These are phyloP conservation scores for Phytophthora foliorum DNA, from an alignment of 352 stramenopile genomes.

Conservation along the genomic window DNA sequence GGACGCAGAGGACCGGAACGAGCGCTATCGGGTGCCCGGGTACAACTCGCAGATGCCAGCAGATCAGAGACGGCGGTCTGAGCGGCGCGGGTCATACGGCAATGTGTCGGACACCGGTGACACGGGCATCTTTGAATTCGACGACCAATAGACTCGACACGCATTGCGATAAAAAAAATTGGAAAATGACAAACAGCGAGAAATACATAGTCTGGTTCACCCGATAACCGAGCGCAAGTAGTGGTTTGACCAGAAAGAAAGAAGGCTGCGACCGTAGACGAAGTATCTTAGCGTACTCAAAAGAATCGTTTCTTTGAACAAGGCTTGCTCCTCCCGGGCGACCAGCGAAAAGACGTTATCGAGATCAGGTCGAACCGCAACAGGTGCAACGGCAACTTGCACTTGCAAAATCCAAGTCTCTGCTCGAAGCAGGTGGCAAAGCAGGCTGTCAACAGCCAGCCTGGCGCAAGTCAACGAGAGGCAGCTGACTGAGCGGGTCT, in stretches of 20 bases:
- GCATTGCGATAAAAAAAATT: constrained; percentile 28
- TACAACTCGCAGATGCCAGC: constrained; percentile 29
- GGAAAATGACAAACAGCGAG: constrained; percentile 13
- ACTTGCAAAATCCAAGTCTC: constrained; percentile 12
- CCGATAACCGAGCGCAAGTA: no score
- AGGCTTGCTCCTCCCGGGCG: background rate
- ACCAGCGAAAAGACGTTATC: constrained; percentile 26
- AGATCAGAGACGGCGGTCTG: constrained; percentile 40
- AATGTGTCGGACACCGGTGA: constrained; percentile 60
- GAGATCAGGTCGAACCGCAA: constrained; percentile 3
- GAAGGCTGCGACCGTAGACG: background rate
- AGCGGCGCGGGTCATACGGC: constrained; percentile 63
- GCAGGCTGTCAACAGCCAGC: background rate
- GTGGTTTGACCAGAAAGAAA: background rate
- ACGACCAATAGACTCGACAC: constrained; percentile 66
- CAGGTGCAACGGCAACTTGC: background rate
- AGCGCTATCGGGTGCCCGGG: constrained; percentile 37
- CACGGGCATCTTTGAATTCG: constrained; percentile 81
- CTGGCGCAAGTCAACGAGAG: background rate
- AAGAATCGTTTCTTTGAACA: constrained; percentile 24
- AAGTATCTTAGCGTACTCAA: background rate
- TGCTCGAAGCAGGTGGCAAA: constrained; percentile 1
- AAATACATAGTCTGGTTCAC: background rate
- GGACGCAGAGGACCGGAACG: constrained; percentile 27
- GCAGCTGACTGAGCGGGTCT: background rate